Evolutionary conservation across 1,139 yeast genomes (phyloP).

Genomic region (Geotrichum europaeum): DNA sequence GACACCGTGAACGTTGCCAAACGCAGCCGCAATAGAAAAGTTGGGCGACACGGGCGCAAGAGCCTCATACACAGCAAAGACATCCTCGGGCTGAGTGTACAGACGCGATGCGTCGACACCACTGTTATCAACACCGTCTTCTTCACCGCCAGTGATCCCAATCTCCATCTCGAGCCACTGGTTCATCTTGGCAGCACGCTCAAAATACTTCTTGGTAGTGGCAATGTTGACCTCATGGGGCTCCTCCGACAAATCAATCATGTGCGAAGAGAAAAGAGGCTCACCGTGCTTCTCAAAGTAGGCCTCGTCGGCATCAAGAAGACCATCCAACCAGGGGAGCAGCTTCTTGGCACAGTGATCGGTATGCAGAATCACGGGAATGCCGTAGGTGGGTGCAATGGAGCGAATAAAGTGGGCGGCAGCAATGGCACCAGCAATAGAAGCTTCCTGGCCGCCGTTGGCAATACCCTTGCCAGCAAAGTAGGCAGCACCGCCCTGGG

Average conservation of each 20-base stretch:
- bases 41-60: constrained; percentile 87
- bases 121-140: constrained; percentile 99
- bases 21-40: constrained; percentile 99
- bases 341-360: constrained; percentile 99
- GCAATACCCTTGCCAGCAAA: constrained; percentile 98
- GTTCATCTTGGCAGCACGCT: constrained; percentile 86
- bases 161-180: constrained; percentile 99
- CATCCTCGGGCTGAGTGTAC: constrained; percentile 95
- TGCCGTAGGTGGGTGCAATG: constrained; percentile 91
- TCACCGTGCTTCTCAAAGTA: constrained; percentile 79
- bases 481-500: constrained; percentile 99
- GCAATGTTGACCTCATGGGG: constrained; percentile 90
- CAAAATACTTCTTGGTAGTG: constrained; percentile 89
- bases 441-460: constrained; percentile 87
- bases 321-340: constrained; percentile 97
- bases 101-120: constrained; percentile 77
- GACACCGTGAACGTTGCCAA: constrained; percentile 99
- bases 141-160: constrained; percentile 99
- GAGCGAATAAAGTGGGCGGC: constrained; percentile 97
- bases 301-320: constrained; percentile 93
- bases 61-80: constrained; percentile 83
- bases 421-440: constrained; percentile 91
- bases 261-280: constrained; percentile 97
- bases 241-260: constrained; percentile 98
- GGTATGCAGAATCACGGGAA: constrained; percentile 94